Base-by-base conservation (phyloP, 257 asterid species). In the Rauvolfia tetraphylla region DNA sequence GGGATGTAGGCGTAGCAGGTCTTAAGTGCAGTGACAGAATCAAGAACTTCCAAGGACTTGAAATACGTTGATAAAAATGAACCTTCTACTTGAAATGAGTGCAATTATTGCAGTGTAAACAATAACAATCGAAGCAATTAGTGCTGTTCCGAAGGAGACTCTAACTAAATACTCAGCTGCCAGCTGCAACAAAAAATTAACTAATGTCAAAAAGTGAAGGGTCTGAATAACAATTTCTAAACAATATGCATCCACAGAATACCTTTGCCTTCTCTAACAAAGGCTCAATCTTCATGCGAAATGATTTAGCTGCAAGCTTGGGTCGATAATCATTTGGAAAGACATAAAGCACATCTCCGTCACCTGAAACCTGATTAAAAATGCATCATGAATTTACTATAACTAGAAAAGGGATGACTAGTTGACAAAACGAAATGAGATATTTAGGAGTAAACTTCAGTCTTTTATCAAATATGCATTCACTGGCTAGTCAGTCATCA, bases 71-170 rank as follows among this genome's bases (percentile, higher is more conserved):
- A 57, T 70, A 31, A 48, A 51, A 12, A 22, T n/a, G 65, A 88
- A 95, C 99, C 99, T 91, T 76, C 90, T 90, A 81, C 98, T 91
- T 1, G 97, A 87, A 72, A 81, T 81, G 81, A 92, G 82, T 39
- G 96, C 96, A 70, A 95, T 90, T 39, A 95, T 95, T 10, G 99
- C 79, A 59, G 97, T 90, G 82, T 84, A 95, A 68, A 95, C 99
- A 79, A 95, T 76, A 31, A 95, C 93, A 72, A 95, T 91, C 62
- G 98, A 95, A 73, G 99, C 99, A 82, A 95, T 89, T 80, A 95
- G 84, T 48, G 99, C 91, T n/a, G 99, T 95, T 82, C 99, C 98
- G 76, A 95, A 95, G 68, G 99, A 90, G 80, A 93, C 96, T 85
- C 98, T 91, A 81, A 91, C 90, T 67, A 91, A 3, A 85, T 95